A percentile compares a stretch with the other conserved stretches of the same genome.
phyloP scores from a whole-genome alignment of 371 early-diverging fungal genomes.

The Dichotomocladium elegans region DNA sequence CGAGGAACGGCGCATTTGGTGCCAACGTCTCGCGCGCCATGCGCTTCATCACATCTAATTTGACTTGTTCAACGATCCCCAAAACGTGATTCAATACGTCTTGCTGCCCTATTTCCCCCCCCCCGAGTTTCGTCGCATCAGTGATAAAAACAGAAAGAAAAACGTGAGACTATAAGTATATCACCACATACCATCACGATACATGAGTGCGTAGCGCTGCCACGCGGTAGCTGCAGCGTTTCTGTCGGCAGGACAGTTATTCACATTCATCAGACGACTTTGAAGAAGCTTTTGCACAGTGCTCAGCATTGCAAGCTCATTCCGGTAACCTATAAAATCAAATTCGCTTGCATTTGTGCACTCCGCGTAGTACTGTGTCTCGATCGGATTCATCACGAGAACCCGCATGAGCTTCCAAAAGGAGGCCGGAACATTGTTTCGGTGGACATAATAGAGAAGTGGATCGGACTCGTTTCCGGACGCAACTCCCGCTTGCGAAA shows the following conservation, averaged over 20 bases:
- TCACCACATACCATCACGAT: conserved; percentile 39
- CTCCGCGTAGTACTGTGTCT: conserved; percentile 22
- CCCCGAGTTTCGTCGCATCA: too few species aligned
- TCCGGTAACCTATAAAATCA: conserved; percentile 45
- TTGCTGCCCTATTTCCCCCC: conserved; percentile 20
- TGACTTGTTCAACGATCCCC: conserved; percentile 19
- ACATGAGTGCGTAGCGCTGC: conserved; percentile 46
- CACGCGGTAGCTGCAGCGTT: conserved; percentile 15
- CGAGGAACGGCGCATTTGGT: conserved; percentile 25
- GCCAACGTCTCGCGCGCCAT: conserved; percentile 26
- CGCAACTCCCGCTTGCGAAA: conserved; percentile 31
- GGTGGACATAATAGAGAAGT: conserved; percentile 43
- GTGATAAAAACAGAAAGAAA: background rate
- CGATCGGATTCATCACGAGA: conserved; percentile 56
- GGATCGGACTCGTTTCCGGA: conserved; percentile 25
- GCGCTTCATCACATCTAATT: conserved; percentile 10
- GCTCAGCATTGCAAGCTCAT: conserved; percentile 51
- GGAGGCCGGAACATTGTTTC: conserved; percentile 31
- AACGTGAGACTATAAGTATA: background rate
- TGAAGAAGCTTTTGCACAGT: conserved; percentile 29
- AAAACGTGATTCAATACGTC: conserved; percentile 17
- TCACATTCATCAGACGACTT: conserved; percentile 21
- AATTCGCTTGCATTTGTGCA: conserved; percentile 17
- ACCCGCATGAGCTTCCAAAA: conserved; percentile 57
- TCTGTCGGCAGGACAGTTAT: conserved; percentile 9